Percentiles rank a stretch among this genome's conserved stretches.
These are phyloP conservation scores for Suhomyces terraborum DNA, from an alignment of 1,139 yeast genomes.

Conservation along the genomic window DNA sequence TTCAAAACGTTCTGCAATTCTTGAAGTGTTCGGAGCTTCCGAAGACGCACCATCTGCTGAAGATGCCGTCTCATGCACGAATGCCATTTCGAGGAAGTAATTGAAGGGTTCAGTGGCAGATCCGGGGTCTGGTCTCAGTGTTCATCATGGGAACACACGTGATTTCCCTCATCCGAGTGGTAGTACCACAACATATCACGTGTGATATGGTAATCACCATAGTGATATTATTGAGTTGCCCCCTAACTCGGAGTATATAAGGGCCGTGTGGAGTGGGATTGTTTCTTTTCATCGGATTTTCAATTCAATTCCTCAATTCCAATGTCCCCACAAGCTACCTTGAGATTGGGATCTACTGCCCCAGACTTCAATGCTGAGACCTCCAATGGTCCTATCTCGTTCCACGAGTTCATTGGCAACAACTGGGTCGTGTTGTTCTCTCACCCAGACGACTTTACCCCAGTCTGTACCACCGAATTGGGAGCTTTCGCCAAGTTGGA, in stretches of 20 bases:
- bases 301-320: conserved; percentile 2
- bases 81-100: too few species aligned
- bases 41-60: too few species aligned
- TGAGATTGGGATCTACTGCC: conserved; percentile 58
- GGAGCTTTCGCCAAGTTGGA: conserved; percentile 87
- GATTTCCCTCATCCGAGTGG: neutral
- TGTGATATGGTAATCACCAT: conserved; percentile 12
- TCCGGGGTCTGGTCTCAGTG: too few species aligned
- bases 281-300: too few species aligned
- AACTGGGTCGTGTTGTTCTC: conserved; percentile 85
- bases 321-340: conserved; percentile 15
- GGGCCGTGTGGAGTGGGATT: too few species aligned
- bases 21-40: too few species aligned
- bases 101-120: neutral
- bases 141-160: conserved; percentile 2
- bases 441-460: conserved; percentile 94
- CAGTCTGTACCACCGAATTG: conserved; percentile 92
- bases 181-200: conserved; percentile 16
- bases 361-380: conserved; percentile 84
- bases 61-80: too few species aligned
- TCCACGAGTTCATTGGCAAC: conserved; percentile 80
- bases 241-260: conserved; percentile 10
- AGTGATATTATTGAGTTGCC: neutral
- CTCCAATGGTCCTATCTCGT: conserved; percentile 73
- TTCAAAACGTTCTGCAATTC: too few species aligned